Conservation (phyloP, 371 early-diverging fungal genomes). For the Syncephalis plumigaleata region DNA sequence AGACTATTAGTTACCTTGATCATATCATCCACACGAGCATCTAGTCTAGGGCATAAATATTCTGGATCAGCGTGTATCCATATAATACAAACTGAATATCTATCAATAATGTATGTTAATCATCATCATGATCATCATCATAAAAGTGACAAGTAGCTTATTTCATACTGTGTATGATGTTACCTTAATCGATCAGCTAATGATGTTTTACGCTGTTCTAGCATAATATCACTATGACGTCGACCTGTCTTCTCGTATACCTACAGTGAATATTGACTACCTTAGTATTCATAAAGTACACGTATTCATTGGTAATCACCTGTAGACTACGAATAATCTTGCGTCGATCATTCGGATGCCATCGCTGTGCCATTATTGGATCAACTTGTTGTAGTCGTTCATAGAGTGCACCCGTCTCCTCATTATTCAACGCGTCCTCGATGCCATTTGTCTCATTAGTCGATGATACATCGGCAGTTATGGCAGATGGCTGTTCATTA, state of each 20-base stretch:
- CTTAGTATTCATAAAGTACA: background rate
- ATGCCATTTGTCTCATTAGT: constrained; percentile 7
- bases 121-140: background rate
- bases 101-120: background rate
- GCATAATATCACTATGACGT: constrained; percentile 48
- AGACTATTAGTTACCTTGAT: constrained; percentile 29
- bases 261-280: constrained; percentile 13
- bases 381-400: constrained; percentile 46
- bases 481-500: constrained; percentile 2
- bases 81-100: constrained; percentile 51
- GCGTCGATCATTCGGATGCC: constrained; percentile 83
- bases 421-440: constrained; percentile 16
- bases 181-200: constrained; percentile 15
- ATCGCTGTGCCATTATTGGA: constrained; percentile 73
- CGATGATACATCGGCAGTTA: constrained; percentile 6
- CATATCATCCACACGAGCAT: constrained; percentile 76
- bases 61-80: constrained; percentile 70
- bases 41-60: constrained; percentile 52
- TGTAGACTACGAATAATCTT: constrained; percentile 71
- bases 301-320: constrained; percentile 15
- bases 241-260: constrained; percentile 53
- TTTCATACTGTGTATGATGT: too few species aligned
- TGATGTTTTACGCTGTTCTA: constrained; percentile 32
- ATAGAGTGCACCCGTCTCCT: constrained; percentile 29
- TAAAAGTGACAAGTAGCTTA: too few species aligned